Conservation (phyloP, 1,139 yeast genomes). For the Lodderomyces orthopsilosis region DNA sequence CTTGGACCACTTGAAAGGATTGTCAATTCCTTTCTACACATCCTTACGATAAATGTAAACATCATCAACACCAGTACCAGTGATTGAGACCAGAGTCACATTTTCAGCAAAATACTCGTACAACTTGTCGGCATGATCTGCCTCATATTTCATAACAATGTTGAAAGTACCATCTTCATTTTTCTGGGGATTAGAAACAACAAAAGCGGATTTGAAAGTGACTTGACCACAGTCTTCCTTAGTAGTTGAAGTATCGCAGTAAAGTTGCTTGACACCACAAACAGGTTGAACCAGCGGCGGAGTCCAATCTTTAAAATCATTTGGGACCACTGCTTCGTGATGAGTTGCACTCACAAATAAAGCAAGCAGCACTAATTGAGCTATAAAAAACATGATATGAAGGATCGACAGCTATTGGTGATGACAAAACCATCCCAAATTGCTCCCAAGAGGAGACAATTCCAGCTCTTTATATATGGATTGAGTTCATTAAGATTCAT, state of each 20-base stretch:
- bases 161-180: slow-evolving; percentile 10
- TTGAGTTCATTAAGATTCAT: no score
- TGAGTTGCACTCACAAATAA: no score
- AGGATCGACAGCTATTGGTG: no score
- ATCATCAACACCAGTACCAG: slow-evolving; percentile 12
- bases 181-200: slow-evolving; percentile 11
- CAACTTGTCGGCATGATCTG: slow-evolving; percentile 8
- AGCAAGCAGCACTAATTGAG: no score
- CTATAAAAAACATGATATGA: no score
- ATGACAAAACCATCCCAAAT: no score
- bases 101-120: slow-evolving; percentile 5
- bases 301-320: no score
- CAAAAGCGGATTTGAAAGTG: slow-evolving; percentile 11
- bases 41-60: slow-evolving; percentile 9
- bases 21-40: slow-evolving; percentile 3
- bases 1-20: slow-evolving; percentile 13
- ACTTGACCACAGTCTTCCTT: slow-evolving; percentile 3
- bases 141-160: slow-evolving; percentile 9
- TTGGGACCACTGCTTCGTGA: no score
- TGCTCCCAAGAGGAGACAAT: no score
- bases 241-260: not conserved
- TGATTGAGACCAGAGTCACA: slow-evolving; percentile 6
- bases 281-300: not conserved
- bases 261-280: slow-evolving; percentile 6
- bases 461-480: no score